Conservation (phyloP, 1,139 yeast genomes). For the Suhomyces choctaworum region DNA sequence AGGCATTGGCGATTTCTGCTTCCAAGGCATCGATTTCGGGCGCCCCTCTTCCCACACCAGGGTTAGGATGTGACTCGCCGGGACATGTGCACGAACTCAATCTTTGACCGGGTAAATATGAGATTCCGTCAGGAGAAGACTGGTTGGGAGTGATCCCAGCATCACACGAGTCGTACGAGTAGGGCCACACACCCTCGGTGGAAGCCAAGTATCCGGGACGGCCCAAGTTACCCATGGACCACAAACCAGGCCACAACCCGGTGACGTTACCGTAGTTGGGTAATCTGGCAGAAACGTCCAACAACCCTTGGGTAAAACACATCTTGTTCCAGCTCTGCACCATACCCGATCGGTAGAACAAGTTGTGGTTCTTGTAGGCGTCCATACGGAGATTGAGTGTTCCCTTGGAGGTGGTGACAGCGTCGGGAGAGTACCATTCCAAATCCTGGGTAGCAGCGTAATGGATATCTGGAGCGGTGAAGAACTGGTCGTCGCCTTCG, state of each 20-base stretch:
- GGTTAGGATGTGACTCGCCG: constrained; percentile 31
- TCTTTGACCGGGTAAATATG: constrained; percentile 76
- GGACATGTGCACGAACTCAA: constrained; percentile 42
- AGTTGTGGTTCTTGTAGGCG: constrained; percentile 67
- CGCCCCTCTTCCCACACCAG: constrained; percentile 31
- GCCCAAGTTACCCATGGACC: constrained; percentile 86
- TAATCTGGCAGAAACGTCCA: constrained; percentile 68
- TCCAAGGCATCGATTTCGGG: constrained; percentile 35
- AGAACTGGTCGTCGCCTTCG: constrained; percentile 81
- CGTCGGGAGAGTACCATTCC: constrained; percentile 91
- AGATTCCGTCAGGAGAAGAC: constrained; percentile 77
- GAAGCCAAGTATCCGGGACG: constrained; percentile 80
- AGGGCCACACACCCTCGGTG: constrained; percentile 89
- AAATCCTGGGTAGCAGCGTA: constrained; percentile 80
- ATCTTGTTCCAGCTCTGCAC: constrained; percentile 80
- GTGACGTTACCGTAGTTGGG: constrained; percentile 69
- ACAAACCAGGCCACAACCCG: constrained; percentile 89
- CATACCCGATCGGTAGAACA: constrained; percentile 83
- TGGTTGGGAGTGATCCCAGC: constrained; percentile 91
- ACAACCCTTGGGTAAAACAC: constrained; percentile 74
- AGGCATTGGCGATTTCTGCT: constrained; percentile 21
- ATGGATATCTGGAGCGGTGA: constrained; percentile 72
- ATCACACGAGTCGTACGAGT: constrained; percentile 78
- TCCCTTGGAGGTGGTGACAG: constrained; percentile 67
- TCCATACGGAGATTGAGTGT: constrained; percentile 67